phyloP scores from a whole-genome alignment of 495 filamentous ascomycete species.

The Letharia columbiana region DNA sequence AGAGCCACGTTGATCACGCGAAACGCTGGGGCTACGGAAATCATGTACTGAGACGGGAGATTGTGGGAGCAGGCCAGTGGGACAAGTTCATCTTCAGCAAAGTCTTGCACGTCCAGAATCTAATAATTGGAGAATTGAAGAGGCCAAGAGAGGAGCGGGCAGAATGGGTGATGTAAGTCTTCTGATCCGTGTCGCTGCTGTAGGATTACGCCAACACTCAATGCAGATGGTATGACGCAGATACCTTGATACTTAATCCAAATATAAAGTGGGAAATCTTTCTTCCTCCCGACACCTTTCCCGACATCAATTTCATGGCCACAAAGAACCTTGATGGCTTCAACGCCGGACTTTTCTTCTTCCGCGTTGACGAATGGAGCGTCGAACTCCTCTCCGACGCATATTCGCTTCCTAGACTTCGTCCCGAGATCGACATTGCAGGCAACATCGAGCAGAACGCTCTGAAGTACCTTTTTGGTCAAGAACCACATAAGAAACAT shows the following conservation, averaged over 20 bases:
- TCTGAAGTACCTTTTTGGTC: not conserved
- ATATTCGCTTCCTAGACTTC: conserved; percentile 38
- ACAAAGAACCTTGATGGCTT: conserved; percentile 46
- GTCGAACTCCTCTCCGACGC: conserved; percentile 41
- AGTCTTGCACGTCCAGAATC: not conserved
- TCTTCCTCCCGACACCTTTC: conserved; percentile 38
- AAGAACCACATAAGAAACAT: not conserved
- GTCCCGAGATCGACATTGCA: conserved; percentile 30
- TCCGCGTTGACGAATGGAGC: conserved; percentile 42
- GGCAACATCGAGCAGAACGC: not conserved
- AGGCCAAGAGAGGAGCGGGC: not conserved
- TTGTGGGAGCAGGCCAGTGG: conserved; percentile 22
- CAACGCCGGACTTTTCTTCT: conserved; percentile 47
- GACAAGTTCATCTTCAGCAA: conserved; percentile 2
- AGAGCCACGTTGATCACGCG: conserved; percentile 33
- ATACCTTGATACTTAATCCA: conserved; percentile 30
- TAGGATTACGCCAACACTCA: not conserved
- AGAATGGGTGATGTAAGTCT: conserved; percentile 1
- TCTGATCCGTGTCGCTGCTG: not conserved
- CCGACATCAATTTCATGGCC: conserved; percentile 39
- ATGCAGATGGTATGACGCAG: conserved; percentile 42
- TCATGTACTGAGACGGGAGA: conserved; percentile 30
- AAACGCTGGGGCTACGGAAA: conserved; percentile 34
- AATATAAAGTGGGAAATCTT: conserved; percentile 43
- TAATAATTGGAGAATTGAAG: not conserved